A percentile compares a stretch with the other conserved stretches of the same genome.
phyloP scores from a whole-genome alignment of 495 filamentous ascomycete genomes.

The Aspergillus steynii region DNA sequence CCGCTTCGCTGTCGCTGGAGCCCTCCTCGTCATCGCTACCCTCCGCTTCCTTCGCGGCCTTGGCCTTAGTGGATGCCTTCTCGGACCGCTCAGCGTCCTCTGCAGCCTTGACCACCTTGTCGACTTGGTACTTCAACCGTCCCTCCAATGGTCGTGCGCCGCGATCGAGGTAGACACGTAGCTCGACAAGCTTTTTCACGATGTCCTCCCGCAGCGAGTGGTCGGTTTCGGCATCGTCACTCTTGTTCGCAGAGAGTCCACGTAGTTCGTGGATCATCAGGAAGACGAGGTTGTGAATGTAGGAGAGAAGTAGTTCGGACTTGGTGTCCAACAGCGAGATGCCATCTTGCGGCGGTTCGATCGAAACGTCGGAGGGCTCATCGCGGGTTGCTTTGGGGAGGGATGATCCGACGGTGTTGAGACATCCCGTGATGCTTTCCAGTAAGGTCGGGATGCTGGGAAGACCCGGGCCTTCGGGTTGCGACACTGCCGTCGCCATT shows the following conservation, averaged over 20 bases:
- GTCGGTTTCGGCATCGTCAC: constrained; percentile 24
- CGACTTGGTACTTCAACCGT: constrained; percentile 82
- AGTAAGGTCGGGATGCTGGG: constrained; percentile 55
- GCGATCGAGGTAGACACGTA: constrained; percentile 85
- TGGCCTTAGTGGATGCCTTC: constrained; percentile 24
- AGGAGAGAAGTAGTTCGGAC: constrained; percentile 92
- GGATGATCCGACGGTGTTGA: constrained; percentile 59
- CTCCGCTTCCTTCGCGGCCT: constrained; percentile 28
- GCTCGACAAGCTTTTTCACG: constrained; percentile 79
- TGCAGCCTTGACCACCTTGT: constrained; percentile 84
- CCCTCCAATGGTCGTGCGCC: constrained; percentile 87
- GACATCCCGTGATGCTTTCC: constrained; percentile 61
- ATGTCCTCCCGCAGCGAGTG: constrained; percentile 55
- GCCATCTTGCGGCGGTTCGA: constrained; percentile 72
- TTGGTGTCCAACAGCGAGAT: constrained; percentile 94
- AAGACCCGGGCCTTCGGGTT: constrained; percentile 25
- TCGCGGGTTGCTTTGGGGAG: constrained; percentile 52
- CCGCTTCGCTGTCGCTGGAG: constrained; percentile 41
- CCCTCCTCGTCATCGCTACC: constrained; percentile 29
- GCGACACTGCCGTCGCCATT: constrained; percentile 30
- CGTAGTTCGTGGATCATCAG: constrained; percentile 81
- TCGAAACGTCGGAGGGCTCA: constrained; percentile 39
- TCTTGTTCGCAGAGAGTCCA: constrained; percentile 39
- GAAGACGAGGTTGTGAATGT: constrained; percentile 92
- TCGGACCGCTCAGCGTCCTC: constrained; percentile 64